phyloP scores from a whole-genome alignment of 768 basidiomycete genomes.

The Suillus occidentalis region DNA sequence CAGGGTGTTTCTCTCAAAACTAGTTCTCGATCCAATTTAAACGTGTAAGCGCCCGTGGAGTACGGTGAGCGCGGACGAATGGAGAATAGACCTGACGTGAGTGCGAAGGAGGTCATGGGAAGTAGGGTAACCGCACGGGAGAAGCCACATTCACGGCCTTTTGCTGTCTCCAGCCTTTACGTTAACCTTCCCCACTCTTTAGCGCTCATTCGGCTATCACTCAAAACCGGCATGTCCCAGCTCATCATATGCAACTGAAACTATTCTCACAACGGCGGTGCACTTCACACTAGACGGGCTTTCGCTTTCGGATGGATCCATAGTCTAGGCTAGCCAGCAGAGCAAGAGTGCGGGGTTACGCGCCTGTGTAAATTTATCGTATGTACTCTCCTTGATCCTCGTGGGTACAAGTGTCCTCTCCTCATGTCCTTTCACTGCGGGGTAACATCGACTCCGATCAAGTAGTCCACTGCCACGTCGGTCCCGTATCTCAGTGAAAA shows the following conservation, averaged over 20 bases:
- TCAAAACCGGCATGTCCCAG: background rate
- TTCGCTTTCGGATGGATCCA: constrained; percentile 6
- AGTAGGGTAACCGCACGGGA: too few species aligned
- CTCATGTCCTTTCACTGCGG: background rate
- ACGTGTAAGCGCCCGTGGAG: background rate
- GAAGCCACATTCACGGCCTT: constrained; percentile 12
- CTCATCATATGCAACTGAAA: too few species aligned
- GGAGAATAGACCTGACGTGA: constrained; percentile 1
- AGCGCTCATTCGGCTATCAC: background rate
- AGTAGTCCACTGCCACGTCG: constrained; percentile 14
- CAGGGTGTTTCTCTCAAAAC: too few species aligned
- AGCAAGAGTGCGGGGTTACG: constrained; percentile 1
- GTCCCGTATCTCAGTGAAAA: constrained; percentile 10
- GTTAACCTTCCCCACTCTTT: background rate
- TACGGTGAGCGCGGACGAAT: background rate
- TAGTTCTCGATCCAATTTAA: background rate
- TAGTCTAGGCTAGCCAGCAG: background rate
- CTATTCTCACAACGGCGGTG: constrained; percentile 13
- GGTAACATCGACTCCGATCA: constrained; percentile 10
- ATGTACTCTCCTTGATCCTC: constrained; percentile 18
- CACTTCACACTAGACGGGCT: constrained; percentile 27
- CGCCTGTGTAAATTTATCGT: constrained; percentile 2
- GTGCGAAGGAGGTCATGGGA: too few species aligned
- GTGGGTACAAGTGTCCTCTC: too few species aligned
- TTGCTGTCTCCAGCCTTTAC: constrained; percentile 9